These are phyloP conservation scores for Fibroporia radiculosa DNA, from an alignment of 768 basidiomycete genomes.

Conservation along the genomic window DNA sequence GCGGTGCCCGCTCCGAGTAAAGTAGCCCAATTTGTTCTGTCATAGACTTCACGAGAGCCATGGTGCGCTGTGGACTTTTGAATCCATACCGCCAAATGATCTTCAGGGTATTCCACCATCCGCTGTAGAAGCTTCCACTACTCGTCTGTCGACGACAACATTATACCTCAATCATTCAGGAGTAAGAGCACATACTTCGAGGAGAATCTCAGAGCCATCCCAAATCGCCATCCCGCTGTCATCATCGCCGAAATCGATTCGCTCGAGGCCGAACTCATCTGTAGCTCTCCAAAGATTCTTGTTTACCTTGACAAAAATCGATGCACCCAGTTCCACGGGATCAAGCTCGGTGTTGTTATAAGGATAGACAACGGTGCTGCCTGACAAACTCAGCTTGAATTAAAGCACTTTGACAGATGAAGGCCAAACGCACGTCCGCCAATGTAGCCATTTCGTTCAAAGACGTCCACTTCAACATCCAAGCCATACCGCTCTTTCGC, in stretches of 20 bases:
- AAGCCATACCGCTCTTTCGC: slow-evolving; percentile 64
- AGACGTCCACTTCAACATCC: slow-evolving; percentile 76
- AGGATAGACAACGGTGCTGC: slow-evolving; percentile 72
- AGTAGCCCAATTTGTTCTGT: slow-evolving; percentile 44
- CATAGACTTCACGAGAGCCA: slow-evolving; percentile 50
- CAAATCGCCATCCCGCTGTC: slow-evolving; percentile 58
- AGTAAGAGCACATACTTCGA: slow-evolving; percentile 43
- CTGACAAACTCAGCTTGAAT: slow-evolving; percentile 29
- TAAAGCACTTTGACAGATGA: not conserved
- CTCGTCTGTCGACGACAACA: slow-evolving; percentile 19
- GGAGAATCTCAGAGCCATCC: slow-evolving; percentile 71
- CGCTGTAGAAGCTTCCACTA: slow-evolving; percentile 22
- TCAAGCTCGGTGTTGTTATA: slow-evolving; percentile 50
- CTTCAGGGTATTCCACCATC: slow-evolving; percentile 70
- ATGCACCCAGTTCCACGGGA: slow-evolving; percentile 77
- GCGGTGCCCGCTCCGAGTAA: slow-evolving; percentile 46
- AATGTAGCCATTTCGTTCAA: slow-evolving; percentile 67
- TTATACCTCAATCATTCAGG: slow-evolving; percentile 27
- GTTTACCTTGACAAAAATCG: slow-evolving; percentile 79
- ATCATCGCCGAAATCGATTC: slow-evolving; percentile 36
- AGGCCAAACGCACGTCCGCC: slow-evolving; percentile 70
- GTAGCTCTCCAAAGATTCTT: slow-evolving; percentile 67
- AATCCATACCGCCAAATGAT: slow-evolving; percentile 74
- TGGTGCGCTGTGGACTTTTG: slow-evolving; percentile 47
- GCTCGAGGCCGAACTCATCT: slow-evolving; percentile 69